These are phyloP conservation scores for Rutstroemia sp. DNA, from an alignment of 2,329 filamentous ascomycete species.

Conservation along the genomic window DNA sequence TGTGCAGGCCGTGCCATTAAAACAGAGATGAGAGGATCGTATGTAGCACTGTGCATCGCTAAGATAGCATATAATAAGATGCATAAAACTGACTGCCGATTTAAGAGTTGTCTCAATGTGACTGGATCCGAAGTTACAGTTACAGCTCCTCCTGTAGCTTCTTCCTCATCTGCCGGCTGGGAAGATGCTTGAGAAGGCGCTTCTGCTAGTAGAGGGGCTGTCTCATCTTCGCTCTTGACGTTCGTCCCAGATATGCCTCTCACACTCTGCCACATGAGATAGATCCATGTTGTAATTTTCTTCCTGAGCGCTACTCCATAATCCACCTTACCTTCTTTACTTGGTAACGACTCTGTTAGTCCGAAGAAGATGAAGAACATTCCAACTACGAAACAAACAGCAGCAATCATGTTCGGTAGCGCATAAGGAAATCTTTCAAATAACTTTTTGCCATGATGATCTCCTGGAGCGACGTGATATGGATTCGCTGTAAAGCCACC, in stretches of 20 bases:
- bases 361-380: neutral
- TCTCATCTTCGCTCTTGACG: neutral
- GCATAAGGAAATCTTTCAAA: constrained; percentile 1
- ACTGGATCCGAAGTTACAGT: neutral
- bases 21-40: neutral
- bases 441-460: neutral
- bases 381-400: neutral
- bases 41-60: neutral
- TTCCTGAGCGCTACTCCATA: neutral
- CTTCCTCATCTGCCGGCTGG: neutral
- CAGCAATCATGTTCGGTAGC: neutral
- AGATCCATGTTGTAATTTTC: neutral
- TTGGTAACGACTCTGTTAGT: neutral
- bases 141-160: neutral
- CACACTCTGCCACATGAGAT: neutral
- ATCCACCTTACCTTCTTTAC: neutral
- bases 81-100: neutral
- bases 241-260: neutral
- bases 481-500: constrained; percentile 38
- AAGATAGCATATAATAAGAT: neutral
- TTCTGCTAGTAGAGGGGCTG: neutral
- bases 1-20: neutral
- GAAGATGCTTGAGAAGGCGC: neutral
- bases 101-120: neutral
- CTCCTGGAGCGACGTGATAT: neutral